Base-by-base conservation (phyloP, 352 stramenopile genomes). In the Phytophthora agathidicida region DNA sequence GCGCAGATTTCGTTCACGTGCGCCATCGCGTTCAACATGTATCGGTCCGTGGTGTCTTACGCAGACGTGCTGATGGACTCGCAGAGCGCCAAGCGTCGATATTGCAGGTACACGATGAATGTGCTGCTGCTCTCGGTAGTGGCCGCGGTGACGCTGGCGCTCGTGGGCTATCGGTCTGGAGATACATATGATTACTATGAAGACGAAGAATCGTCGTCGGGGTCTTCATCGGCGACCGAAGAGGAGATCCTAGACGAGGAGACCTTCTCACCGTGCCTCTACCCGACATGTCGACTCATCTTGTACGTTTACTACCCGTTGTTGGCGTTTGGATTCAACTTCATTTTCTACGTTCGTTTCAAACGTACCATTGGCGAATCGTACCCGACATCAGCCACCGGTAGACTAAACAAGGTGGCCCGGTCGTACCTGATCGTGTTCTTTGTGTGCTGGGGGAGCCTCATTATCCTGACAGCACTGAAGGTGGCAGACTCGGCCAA, bases 271-370 rank as follows among this genome's bases (percentile, higher is more conserved):
- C 75, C 80, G 32, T 89, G 79, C 17, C 61, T 91, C 7, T 87
- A 91, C 61, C 70, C 72, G 41, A 88, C 78, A 38, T 89, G 81
- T 31, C 74, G 78, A 0, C 68, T 84, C 14, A 89, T 91, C 50
- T 60, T 91, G 61, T 91, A 91, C 62, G 77, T 91, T 28, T 91
- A 89, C 62, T 91, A 88, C 50, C 81, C 81, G 42, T 60, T 91
- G 37, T 42, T 91, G 36, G 81, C 78, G 7, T 91, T 91, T 47
- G 73, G 63, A 14, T 89, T 89, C 64, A 89, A 85, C 56, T 88
- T 89, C 37, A 83, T 91, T 36, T 89, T 91, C 38, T 91, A 91
- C 71, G 43, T 88, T 38, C 81, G 81, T 6, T 91, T 91, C 47
- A 89, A 88, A 60, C 78, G 78, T 19, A 89, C 77, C 14, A 91